Evolutionary conservation across 345 rosid species (phyloP).

Genomic region (Arabidopsis thaliana): TAIR10.1 NC_003071.7:12634001-12634500

Average conservation of each 20-base stretch:
- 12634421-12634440: neutral
- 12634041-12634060: no score
- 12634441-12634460: slow-evolving; percentile 18
- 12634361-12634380: neutral
- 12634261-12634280: slow-evolving; percentile 2
- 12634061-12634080: no score
- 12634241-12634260: slow-evolving; percentile 2
- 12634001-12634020: no score
- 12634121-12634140: no score
- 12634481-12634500: slow-evolving; percentile 25
- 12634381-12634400: slow-evolving; percentile 20
- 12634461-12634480: slow-evolving; percentile 36
- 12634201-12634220: no score
- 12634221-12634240: neutral
- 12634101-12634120: no score
- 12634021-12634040: no score
- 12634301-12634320: slow-evolving; percentile 34
- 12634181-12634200: neutral
- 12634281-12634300: slow-evolving; percentile 34
- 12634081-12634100: no score
- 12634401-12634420: slow-evolving; percentile 43
- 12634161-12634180: neutral
- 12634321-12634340: slow-evolving; percentile 37
- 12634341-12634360: slow-evolving; percentile 26
- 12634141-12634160: neutral